These are phyloP conservation scores for Nothophaeocryptopus gaeumannii DNA, from an alignment of 2,329 filamentous ascomycete species.

Conservation along the genomic window DNA sequence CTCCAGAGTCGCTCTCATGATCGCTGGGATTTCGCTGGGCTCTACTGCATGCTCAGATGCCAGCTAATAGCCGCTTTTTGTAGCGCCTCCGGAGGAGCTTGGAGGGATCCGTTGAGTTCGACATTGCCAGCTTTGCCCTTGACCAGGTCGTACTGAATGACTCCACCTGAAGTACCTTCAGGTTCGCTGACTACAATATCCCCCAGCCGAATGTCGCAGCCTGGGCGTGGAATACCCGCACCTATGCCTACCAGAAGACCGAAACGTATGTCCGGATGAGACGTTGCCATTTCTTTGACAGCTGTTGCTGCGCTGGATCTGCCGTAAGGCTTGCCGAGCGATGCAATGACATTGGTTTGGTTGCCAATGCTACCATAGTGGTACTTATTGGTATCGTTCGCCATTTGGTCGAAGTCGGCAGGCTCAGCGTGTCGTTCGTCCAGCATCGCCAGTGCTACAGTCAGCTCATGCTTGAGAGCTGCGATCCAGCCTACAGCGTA, in stretches of 20 bases:
- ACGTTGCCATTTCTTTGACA: conserved; percentile 19
- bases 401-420: background rate
- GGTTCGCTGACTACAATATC: conserved; percentile 31
- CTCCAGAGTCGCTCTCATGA: no score
- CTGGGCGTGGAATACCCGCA: conserved; percentile 9
- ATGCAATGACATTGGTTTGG: conserved; percentile 27
- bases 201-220: conserved; percentile 28
- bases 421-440: conserved; percentile 11
- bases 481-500: conserved; percentile 15
- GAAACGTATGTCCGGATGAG: conserved; percentile 19
- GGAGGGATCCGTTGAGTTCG: no score
- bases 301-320: conserved; percentile 20
- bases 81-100: no score
- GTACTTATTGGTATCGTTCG: conserved; percentile 15
- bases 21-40: no score
- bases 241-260: conserved; percentile 23
- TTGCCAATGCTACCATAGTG: conserved; percentile 18
- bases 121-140: no score
- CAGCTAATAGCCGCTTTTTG: no score
- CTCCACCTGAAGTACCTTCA: conserved; percentile 20
- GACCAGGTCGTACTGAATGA: conserved; percentile 29
- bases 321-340: conserved; percentile 22
- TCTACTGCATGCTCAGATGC: no score
- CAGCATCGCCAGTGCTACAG: conserved; percentile 7
- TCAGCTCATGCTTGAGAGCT: conserved; percentile 10